A percentile compares a stretch with the other conserved stretches of the same genome.
phyloP scores from a whole-genome alignment of 129 eudicot species.

The Solidago caesia region DNA sequence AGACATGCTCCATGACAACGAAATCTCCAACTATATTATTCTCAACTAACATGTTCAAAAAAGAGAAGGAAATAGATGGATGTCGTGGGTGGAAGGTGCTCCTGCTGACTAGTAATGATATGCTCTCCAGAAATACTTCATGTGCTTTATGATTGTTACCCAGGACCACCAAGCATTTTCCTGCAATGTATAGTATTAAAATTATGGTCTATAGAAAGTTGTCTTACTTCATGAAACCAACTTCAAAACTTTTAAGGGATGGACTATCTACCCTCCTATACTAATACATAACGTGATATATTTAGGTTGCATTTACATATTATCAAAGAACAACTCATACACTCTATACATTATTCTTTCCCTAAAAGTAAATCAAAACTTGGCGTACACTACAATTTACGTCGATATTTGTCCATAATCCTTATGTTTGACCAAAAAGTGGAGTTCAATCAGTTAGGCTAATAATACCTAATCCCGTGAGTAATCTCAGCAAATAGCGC shows the following conservation, averaged over 20 bases:
- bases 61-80: constrained; percentile 24
- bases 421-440: no score
- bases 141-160: constrained; percentile 46
- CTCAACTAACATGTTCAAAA: constrained; percentile 37
- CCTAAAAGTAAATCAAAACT: no score
- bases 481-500: constrained; percentile 43
- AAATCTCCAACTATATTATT: constrained; percentile 43
- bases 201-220: not conserved
- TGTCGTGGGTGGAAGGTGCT: constrained; percentile 31
- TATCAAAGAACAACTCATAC: no score
- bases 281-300: no score
- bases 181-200: constrained; percentile 30
- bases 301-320: no score
- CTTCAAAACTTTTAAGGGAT: no score
- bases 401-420: no score
- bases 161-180: constrained; percentile 41
- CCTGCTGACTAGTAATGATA: constrained; percentile 42
- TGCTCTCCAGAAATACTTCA: constrained; percentile 37
- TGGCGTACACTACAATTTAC: no score
- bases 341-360: no score
- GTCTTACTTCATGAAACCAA: not conserved
- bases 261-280: no score
- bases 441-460: no score
- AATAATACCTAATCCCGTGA: constrained; percentile 59
- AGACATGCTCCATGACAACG: constrained; percentile 61